Evolutionary conservation across 2,329 filamentous ascomycete genomes (phyloP), one percentile per base, ranked within the genome.

Genomic region (Fusarium subtropicale): DNA sequence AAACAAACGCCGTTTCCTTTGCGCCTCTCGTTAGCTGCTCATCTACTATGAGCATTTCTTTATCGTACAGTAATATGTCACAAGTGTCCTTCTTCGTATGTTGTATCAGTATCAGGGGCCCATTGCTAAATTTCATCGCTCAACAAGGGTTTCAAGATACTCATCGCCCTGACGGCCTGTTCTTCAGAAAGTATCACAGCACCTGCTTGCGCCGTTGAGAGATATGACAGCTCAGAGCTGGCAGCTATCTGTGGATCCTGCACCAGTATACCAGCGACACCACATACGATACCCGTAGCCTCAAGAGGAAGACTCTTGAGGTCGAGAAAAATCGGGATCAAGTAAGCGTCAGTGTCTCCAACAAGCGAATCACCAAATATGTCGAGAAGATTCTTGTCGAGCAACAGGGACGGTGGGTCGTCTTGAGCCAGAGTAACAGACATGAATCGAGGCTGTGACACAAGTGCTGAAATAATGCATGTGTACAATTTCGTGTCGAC

Each of bases 211-310:
- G 93, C 94, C 0, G 95, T 98, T 64, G 92, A 96, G 66, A 98
- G 83, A 78, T 97, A 98, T 60, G 91, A 95, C 80, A 98, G 90
- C 77, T 97, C 94, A 1, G 93, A 88, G 70, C 80, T 85, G 63
- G 82, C 81, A 34, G 78, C 77, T 71, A 81, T 81, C 56, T 84
- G 80, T 78, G 93, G 90, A 46, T 92, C 92, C 51, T 92, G 88
- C 1, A 94, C 91, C 30, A 98, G 84, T 56, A 90, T 87, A 28
- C 94, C 93, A 0, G 95, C 94, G 3, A 99, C 93, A 30, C 96
- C 95, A 72, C 94, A 97, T 5, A 99, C 93, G 60, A 99, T 97
- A 24, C 95, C 95, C 1, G 94, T 97, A 10, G 93, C 94, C 78
- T 97, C 93, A 42, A 95, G 86, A 0, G 95, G 92, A 41, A 98